These are phyloP conservation scores for Alternaria brassicicola DNA, from an alignment of 2,329 filamentous ascomycete genomes.

Conservation along the genomic window DNA sequence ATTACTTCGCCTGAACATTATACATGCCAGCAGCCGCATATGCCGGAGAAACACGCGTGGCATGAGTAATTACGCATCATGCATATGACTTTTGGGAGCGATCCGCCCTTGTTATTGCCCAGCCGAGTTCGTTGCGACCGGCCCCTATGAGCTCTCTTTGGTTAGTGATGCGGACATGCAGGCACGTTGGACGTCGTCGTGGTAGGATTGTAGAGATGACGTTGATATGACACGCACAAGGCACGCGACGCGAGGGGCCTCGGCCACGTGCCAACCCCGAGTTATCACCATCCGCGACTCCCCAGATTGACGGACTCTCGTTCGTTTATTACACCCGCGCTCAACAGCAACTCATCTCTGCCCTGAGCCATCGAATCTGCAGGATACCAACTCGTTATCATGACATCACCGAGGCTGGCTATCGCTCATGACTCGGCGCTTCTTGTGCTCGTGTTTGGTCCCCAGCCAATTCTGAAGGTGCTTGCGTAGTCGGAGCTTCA, in stretches of 20 bases:
- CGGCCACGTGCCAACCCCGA: neutral
- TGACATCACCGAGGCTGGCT: neutral
- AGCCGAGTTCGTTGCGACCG: neutral
- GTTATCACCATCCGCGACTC: neutral
- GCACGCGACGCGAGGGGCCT: neutral
- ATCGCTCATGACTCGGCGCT: neutral
- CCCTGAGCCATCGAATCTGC: neutral
- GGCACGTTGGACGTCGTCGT: neutral
- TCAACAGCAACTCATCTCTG: neutral
- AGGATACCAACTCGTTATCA: neutral
- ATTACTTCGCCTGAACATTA: neutral
- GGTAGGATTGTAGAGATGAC: slow-evolving; percentile 2
- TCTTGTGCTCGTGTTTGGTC: neutral
- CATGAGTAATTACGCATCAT: neutral
- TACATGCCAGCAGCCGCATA: neutral
- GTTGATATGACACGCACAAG: slow-evolving; percentile 1
- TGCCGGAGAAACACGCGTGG: neutral
- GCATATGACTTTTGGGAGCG: neutral
- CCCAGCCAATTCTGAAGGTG: neutral
- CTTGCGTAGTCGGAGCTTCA: neutral
- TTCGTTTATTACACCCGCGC: neutral
- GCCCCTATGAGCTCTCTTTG: neutral
- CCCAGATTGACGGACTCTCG: neutral
- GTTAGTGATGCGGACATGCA: neutral
- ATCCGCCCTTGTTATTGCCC: neutral